phyloP scores from a whole-genome alignment of 2,329 filamentous ascomycete genomes.

The Madurella fahalii region DNA sequence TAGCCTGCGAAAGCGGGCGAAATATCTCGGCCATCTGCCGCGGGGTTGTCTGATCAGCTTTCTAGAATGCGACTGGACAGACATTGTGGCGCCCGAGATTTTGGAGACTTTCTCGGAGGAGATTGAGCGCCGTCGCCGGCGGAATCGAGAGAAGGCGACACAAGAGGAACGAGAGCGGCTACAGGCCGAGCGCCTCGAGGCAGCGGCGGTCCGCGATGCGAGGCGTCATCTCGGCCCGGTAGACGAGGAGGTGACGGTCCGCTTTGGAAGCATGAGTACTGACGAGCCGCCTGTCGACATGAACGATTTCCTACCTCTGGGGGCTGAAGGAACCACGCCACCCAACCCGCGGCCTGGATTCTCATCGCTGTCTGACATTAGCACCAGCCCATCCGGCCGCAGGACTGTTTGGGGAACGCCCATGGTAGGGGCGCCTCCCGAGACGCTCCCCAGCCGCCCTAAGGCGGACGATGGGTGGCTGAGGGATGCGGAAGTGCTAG shows the following conservation, averaged over 20 bases:
- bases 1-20: slow-evolving; percentile 73
- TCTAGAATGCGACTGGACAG: slow-evolving; percentile 91
- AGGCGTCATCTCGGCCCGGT: slow-evolving; percentile 37
- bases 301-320: slow-evolving; percentile 64
- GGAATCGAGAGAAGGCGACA: slow-evolving; percentile 75
- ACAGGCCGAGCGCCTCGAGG: slow-evolving; percentile 76
- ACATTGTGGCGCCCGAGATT: slow-evolving; percentile 72
- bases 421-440: slow-evolving; percentile 57
- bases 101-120: slow-evolving; percentile 74
- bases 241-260: slow-evolving; percentile 36
- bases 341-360: slow-evolving; percentile 59
- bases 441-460: slow-evolving; percentile 36
- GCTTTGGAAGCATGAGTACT: slow-evolving; percentile 21
- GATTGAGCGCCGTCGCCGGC: slow-evolving; percentile 69
- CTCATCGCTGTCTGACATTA: slow-evolving; percentile 67
- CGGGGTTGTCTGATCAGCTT: slow-evolving; percentile 89
- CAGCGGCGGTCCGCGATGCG: slow-evolving; percentile 56
- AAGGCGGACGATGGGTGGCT: slow-evolving; percentile 61
- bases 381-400: slow-evolving; percentile 70
- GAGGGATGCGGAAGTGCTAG: slow-evolving; percentile 74
- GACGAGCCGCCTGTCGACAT: slow-evolving; percentile 42
- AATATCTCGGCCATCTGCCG: slow-evolving; percentile 82
- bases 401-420: slow-evolving; percentile 93
- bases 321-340: slow-evolving; percentile 48
- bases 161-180: slow-evolving; percentile 82